Evolutionary conservation across 768 basidiomycete genomes (phyloP), one percentile per base, ranked within the genome.

Genomic region (Xerocomellus dryophilus): DNA sequence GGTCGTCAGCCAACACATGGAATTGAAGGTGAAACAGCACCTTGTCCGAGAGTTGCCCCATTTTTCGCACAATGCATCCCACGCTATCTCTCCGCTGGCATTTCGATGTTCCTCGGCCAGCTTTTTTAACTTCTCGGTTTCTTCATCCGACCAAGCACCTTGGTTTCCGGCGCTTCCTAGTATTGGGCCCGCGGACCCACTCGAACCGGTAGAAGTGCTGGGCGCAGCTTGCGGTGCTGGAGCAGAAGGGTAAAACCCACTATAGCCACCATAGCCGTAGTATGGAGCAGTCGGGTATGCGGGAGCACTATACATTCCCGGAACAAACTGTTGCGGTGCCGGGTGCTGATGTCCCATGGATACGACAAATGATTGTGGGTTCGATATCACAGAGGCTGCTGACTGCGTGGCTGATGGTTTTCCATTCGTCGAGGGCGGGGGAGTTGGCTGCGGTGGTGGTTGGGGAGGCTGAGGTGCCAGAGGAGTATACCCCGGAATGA

Each of bases 71-170:
- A 92, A 78, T 74, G 84, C 82, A 67, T 91, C 90, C 90, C 90
- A 93, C 47, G 88, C 86, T 38, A 86, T 84, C 48, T 77, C 75
- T 5, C 76, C 66, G 15, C 64, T 74, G 29, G 67, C 68, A 47
- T 74, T 68, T 52, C 79, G 79, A 64, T 83, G 84, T 48, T 88
- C 82, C 57, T 90, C 90, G 0, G 86, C 83, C 20, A 92, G 64
- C 48, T 77, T 81, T 67, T 78, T 85, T 54, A 93, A 65, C 38
- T 81, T 77, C 57, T 88, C 86, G 0, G 80, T 81, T 65, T 93
- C 90, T 54, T 86, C 87, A 7, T 89, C 85, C 3, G 86, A 81
- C 90, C 90, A 92, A 7, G 86, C 77, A 0, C 88, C 89, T 47
- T 86, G 84, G 50, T 83, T 83, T 54, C 80, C 79, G 20, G 68